These are phyloP conservation scores for Neofusicoccum laricinum DNA, from an alignment of 2,329 filamentous ascomycete genomes.

Conservation along the genomic window DNA sequence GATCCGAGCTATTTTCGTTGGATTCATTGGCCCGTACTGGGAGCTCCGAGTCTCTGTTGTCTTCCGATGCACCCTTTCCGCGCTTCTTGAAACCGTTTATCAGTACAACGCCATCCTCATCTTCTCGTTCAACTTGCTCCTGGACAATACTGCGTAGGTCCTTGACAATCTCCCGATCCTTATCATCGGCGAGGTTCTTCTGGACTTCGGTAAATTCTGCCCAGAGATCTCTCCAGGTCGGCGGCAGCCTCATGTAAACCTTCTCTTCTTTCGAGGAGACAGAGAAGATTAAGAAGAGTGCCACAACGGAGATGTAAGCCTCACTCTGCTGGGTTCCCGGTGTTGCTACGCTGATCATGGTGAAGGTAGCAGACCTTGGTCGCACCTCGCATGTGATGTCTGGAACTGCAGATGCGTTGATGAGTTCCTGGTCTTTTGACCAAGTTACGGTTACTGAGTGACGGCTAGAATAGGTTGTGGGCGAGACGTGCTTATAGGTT, in stretches of 20 bases:
- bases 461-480: conserved; percentile 70
- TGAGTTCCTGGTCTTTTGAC: conserved; percentile 67
- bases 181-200: conserved; percentile 66
- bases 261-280: conserved; percentile 83
- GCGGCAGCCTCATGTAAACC: conserved; percentile 71
- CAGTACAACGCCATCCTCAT: conserved; percentile 60
- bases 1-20: conserved; percentile 33
- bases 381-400: conserved; percentile 45
- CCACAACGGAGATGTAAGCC: conserved; percentile 76
- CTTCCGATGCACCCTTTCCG: conserved; percentile 25
- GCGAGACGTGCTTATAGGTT: conserved; percentile 66
- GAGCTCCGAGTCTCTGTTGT: conserved; percentile 17
- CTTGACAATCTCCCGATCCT: conserved; percentile 67
- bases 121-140: conserved; percentile 57
- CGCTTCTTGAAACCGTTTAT: conserved; percentile 67
- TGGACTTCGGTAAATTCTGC: conserved; percentile 69
- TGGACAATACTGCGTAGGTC: conserved; percentile 69
- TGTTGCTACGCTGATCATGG: conserved; percentile 72
- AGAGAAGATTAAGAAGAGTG: conserved; percentile 77
- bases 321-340: conserved; percentile 80
- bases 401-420: conserved; percentile 41
- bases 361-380: conserved; percentile 56
- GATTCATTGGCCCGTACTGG: conserved; percentile 10
- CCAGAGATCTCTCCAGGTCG: conserved; percentile 83
- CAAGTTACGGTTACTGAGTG: conserved; percentile 73